A percentile compares a stretch with the other conserved stretches of the same genome.
Evolutionary conservation across 2,329 filamentous ascomycete genomes (phyloP).

Genomic region (Fusarium poae): DNA sequence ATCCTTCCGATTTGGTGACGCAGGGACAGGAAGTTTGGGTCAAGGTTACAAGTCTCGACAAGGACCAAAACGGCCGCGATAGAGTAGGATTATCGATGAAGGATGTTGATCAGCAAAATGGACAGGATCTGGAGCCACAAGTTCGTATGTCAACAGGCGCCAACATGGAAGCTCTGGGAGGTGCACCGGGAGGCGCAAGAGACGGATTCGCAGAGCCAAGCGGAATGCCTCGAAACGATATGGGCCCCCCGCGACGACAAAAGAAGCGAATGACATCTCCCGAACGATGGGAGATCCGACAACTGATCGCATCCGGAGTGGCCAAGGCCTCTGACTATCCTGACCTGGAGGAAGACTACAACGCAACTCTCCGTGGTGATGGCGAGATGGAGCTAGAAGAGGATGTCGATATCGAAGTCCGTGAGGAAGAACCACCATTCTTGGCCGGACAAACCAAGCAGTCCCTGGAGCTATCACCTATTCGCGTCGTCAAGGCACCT

Average conservation of each 20-base stretch:
- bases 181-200: conserved; percentile 58
- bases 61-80: conserved; percentile 59
- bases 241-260: conserved; percentile 65
- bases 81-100: conserved; percentile 95
- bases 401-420: conserved; percentile 96
- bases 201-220: conserved; percentile 67
- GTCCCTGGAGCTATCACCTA: conserved; percentile 92
- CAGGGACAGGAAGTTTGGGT: conserved; percentile 89
- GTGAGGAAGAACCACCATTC: conserved; percentile 97
- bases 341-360: conserved; percentile 93
- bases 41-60: conserved; percentile 88
- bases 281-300: conserved; percentile 96
- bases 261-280: conserved; percentile 97
- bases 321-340: conserved; percentile 94
- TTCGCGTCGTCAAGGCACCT: conserved; percentile 95
- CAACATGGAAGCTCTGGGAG: conserved; percentile 86
- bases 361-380: conserved; percentile 86
- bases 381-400: conserved; percentile 92
- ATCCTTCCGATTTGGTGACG: conserved; percentile 88
- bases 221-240: conserved; percentile 55
- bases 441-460: conserved; percentile 96
- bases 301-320: conserved; percentile 94
- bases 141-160: conserved; percentile 86
- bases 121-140: conserved; percentile 84
- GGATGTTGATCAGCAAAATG: conserved; percentile 91